Percentiles rank a stretch among this genome's conserved stretches.
phyloP scores from a whole-genome alignment of 768 basidiomycete genomes.

The Hebeloma cylindrosporum region DNA sequence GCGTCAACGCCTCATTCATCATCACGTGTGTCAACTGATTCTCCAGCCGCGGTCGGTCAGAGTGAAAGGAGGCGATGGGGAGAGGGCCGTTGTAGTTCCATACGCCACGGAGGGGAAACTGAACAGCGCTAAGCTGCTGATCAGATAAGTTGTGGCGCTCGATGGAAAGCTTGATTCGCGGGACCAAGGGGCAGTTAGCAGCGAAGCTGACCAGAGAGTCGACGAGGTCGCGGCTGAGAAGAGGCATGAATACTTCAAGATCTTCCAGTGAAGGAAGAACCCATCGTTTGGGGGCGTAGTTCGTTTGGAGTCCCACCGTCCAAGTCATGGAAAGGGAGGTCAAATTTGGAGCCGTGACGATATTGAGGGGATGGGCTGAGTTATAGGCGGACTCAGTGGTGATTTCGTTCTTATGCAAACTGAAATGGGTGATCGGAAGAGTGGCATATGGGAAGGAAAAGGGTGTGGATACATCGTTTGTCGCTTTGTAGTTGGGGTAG shows the following conservation, averaged over 20 bases:
- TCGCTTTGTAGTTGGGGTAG: neutral
- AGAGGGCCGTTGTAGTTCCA: conserved; percentile 30
- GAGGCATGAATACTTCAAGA: conserved; percentile 22
- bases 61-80: conserved; percentile 20
- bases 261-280: conserved; percentile 15
- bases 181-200: conserved; percentile 18
- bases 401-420: conserved; percentile 11
- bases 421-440: conserved; percentile 22
- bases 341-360: conserved; percentile 15
- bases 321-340: conserved; percentile 18
- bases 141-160: conserved; percentile 29
- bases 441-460: conserved; percentile 10
- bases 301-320: conserved; percentile 10
- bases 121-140: conserved; percentile 21
- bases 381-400: conserved; percentile 7
- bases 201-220: conserved; percentile 26
- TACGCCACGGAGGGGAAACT: conserved; percentile 23
- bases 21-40: conserved; percentile 19
- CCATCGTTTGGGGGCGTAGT: conserved; percentile 15
- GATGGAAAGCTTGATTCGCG: conserved; percentile 20
- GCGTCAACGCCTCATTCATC: conserved; percentile 23
- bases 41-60: neutral
- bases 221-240: conserved; percentile 28
- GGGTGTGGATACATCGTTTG: neutral
- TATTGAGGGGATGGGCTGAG: conserved; percentile 17